A percentile compares a stretch with the other conserved stretches of the same genome.
Evolutionary conservation across 768 basidiomycete species (phyloP).

Genomic region (Leucocoprinus birnbaumii): DNA sequence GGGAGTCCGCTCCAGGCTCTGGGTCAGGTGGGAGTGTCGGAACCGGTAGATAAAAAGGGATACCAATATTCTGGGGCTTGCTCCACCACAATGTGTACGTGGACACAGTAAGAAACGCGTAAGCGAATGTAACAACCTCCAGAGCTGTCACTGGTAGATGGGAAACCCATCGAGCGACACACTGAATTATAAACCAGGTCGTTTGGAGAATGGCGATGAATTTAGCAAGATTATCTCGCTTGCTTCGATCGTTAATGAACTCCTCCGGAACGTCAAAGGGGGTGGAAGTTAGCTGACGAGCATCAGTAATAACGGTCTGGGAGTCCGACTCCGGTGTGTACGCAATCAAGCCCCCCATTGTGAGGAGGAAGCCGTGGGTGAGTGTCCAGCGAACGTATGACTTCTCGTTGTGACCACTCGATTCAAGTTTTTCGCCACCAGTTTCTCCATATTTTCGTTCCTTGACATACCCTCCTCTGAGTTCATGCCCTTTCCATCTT

Average conservation of each 20-base stretch:
- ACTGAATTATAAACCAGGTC: conserved; percentile 10
- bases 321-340: background rate
- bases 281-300: background rate
- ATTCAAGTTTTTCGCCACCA: too few relatives aligned
- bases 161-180: background rate
- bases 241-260: conserved; percentile 10
- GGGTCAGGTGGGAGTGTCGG: too few relatives aligned
- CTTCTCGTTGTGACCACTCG: too few relatives aligned
- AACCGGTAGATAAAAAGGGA: too few relatives aligned
- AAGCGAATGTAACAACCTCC: conserved; percentile 12
- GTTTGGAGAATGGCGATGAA: conserved; percentile 9
- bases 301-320: background rate
- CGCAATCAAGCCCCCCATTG: conserved; percentile 15
- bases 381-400: conserved; percentile 14
- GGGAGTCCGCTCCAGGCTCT: too few relatives aligned
- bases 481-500: too few relatives aligned
- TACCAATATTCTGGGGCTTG: conserved; percentile 8
- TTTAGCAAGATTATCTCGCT: conserved; percentile 12
- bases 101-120: conserved; percentile 3
- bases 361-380: conserved; percentile 14
- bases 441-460: too few relatives aligned
- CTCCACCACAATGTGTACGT: conserved; percentile 15
- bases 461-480: too few relatives aligned
- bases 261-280: background rate
- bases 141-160: background rate